Conservation (phyloP, 2,329 filamentous ascomycete species). For the Fusarium nurragi region DNA sequence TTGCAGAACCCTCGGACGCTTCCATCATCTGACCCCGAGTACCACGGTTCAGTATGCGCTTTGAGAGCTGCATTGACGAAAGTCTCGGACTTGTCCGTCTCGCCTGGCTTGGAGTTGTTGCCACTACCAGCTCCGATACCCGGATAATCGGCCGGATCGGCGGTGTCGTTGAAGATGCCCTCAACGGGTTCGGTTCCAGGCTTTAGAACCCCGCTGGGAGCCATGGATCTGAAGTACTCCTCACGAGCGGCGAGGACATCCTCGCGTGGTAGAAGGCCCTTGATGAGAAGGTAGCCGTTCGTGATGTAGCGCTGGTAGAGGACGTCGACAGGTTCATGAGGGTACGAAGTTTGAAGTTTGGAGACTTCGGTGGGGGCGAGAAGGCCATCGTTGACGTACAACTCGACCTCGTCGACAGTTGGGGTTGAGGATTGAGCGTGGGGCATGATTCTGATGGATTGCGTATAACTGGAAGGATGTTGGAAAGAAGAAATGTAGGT, state of each 20-base stretch:
- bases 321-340: background rate
- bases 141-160: constrained; percentile 34
- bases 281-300: constrained; percentile 65
- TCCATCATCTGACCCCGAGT: constrained; percentile 41
- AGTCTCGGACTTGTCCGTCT: constrained; percentile 37
- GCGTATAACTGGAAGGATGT: background rate
- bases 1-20: constrained; percentile 55
- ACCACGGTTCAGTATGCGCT: constrained; percentile 63
- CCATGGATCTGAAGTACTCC: constrained; percentile 63
- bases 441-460: background rate
- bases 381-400: background rate
- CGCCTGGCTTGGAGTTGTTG: constrained; percentile 49
- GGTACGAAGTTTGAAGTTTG: background rate
- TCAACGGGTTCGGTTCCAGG: constrained; percentile 60
- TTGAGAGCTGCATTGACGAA: constrained; percentile 57
- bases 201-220: constrained; percentile 65
- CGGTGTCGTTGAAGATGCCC: constrained; percentile 57
- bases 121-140: constrained; percentile 59
- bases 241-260: constrained; percentile 63
- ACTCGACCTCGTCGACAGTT: background rate
- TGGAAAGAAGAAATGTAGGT: too few relatives aligned
- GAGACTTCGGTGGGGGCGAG: background rate
- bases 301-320: background rate
- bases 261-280: constrained; percentile 60
- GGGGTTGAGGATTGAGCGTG: background rate